Conservation (phyloP, 805 yeast species). For the Kodamaea leandrae region DNA sequence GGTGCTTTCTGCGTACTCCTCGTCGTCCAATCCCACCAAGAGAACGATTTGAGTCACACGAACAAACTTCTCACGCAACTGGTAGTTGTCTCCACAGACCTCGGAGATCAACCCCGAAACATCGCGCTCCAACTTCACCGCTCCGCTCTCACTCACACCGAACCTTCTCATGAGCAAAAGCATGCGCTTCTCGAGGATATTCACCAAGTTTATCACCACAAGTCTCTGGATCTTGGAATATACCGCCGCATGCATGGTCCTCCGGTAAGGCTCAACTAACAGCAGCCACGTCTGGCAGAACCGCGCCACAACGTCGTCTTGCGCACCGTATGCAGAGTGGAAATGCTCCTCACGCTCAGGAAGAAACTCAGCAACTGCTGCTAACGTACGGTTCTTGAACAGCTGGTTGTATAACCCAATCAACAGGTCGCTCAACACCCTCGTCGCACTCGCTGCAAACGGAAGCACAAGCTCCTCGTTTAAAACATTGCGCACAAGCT, state of each 20-base stretch:
- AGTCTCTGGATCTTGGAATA: constrained; percentile 48
- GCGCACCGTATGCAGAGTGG: constrained; percentile 2
- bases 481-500: constrained; percentile 27
- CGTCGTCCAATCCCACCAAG: constrained; percentile 78
- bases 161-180: constrained; percentile 59
- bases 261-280: constrained; percentile 62
- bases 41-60: constrained; percentile 82
- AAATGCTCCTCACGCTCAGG: constrained; percentile 22
- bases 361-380: constrained; percentile 43
- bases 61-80: constrained; percentile 72
- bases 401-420: constrained; percentile 49
- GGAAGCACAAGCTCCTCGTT: constrained; percentile 33
- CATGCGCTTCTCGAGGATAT: constrained; percentile 60
- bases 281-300: constrained; percentile 66
- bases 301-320: constrained; percentile 33
- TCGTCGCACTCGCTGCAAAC: constrained; percentile 15
- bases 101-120: constrained; percentile 70
- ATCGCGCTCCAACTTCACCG: constrained; percentile 80
- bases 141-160: constrained; percentile 74
- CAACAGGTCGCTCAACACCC: constrained; percentile 34
- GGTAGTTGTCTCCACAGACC: constrained; percentile 69
- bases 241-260: constrained; percentile 51
- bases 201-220: constrained; percentile 54
- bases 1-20: constrained; percentile 41
- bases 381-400: constrained; percentile 42